Conservation (phyloP, 139 green algal species). For the Coccomyxa sp. region DNA sequence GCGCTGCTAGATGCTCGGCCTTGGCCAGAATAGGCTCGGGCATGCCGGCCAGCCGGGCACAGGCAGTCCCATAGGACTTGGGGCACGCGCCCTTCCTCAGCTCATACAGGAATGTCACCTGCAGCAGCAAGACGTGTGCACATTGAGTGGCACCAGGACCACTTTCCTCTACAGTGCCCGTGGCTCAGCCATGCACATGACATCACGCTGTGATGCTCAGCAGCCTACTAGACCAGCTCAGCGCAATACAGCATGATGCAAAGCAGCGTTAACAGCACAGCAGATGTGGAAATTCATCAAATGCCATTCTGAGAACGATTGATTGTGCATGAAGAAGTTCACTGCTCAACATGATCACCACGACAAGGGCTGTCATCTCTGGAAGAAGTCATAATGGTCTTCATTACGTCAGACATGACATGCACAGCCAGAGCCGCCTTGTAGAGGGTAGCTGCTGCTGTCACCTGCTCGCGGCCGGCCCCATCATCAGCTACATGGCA, state of each 20-base stretch:
- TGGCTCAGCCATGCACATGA: not conserved
- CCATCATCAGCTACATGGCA: constrained; percentile 51
- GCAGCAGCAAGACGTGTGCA: no score
- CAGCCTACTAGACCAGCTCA: not conserved
- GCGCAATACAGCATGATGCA: no score
- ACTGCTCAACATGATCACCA: no score
- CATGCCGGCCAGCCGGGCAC: constrained; percentile 90
- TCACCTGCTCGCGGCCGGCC: constrained; percentile 22
- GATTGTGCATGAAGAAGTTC: no score
- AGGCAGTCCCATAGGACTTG: constrained; percentile 93
- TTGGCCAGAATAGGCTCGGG: constrained; percentile 60
- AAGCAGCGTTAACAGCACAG: no score
- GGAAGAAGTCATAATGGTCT: no score
- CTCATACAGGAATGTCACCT: constrained; percentile 95
- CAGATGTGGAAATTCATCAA: no score
- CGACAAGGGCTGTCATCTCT: no score
- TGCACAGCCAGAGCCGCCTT: no score
- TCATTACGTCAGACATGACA: no score
- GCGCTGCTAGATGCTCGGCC: constrained; percentile 13
- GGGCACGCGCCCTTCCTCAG: constrained; percentile 77
- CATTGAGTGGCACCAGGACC: not conserved
- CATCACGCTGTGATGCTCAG: not conserved
- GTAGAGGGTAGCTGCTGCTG: no score
- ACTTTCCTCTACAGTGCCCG: not conserved
- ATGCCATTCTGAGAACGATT: no score